These are phyloP conservation scores for Catunica adiposa DNA, from an alignment of 2,329 filamentous ascomycete species.

Conservation along the genomic window DNA sequence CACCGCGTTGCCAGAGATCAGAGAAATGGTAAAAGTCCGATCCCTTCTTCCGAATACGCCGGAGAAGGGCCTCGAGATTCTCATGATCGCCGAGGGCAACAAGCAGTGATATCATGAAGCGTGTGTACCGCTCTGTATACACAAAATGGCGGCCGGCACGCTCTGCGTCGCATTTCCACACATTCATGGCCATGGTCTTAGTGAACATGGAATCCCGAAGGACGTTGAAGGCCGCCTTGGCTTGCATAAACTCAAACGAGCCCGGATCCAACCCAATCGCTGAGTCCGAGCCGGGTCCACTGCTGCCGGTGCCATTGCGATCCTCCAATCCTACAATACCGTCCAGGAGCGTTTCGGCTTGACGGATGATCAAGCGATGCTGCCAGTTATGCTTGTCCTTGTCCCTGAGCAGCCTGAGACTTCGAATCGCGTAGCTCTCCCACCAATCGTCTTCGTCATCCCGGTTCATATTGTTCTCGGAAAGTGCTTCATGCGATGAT, in stretches of 20 bases:
- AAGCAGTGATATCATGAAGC: conserved; percentile 62
- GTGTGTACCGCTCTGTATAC: conserved; percentile 73
- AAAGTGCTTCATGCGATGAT: conserved; percentile 5
- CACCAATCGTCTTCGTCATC: conserved; percentile 44
- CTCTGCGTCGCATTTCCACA: conserved; percentile 88
- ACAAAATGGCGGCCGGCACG: conserved; percentile 74
- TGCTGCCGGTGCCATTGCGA: not conserved
- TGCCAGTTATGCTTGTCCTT: conserved; percentile 94
- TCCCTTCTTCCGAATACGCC: conserved; percentile 65
- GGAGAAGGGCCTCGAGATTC: conserved; percentile 62
- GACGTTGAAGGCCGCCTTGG: conserved; percentile 63
- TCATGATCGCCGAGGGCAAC: conserved; percentile 57
- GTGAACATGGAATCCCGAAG: conserved; percentile 63
- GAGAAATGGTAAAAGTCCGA: conserved; percentile 53
- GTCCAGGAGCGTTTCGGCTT: conserved; percentile 40
- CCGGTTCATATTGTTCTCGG: conserved; percentile 16
- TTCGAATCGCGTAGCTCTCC: conserved; percentile 38
- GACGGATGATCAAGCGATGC: conserved; percentile 71
- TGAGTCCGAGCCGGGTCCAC: not conserved
- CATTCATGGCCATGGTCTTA: conserved; percentile 86
- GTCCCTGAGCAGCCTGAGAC: conserved; percentile 35
- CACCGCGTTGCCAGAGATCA: conserved; percentile 42
- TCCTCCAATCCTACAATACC: conserved; percentile 24
- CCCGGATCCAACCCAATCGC: not conserved
- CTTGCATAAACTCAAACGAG: conserved; percentile 37